These are phyloP conservation scores for Aspergillus nidulans DNA, from an alignment of 495 filamentous ascomycete genomes.

Conservation along the genomic window DNA sequence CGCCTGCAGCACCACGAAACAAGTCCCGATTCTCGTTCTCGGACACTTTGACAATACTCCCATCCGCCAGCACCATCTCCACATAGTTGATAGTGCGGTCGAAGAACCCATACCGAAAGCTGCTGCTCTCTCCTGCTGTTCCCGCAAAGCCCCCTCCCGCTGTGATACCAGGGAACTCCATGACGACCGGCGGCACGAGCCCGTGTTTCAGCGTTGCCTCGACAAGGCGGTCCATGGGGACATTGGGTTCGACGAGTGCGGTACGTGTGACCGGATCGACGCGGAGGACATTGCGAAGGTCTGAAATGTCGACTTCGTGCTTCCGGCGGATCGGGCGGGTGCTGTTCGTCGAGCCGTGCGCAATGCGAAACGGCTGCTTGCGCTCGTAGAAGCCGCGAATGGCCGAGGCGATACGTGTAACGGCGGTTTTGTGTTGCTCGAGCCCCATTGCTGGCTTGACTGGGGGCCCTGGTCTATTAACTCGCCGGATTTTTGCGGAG, in stretches of 20 bases:
- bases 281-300: constrained; percentile 49
- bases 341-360: constrained; percentile 73
- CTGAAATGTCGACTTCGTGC: constrained; percentile 50
- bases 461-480: neutral
- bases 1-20: constrained; percentile 49
- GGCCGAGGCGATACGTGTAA: constrained; percentile 12
- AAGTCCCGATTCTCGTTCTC: constrained; percentile 38
- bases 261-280: constrained; percentile 40
- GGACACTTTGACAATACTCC: constrained; percentile 41
- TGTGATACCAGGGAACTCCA: constrained; percentile 57
- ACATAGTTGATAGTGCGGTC: constrained; percentile 45
- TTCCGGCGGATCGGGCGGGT: constrained; percentile 53
- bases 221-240: constrained; percentile 48
- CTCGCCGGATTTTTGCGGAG: no score
- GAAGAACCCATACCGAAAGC: constrained; percentile 55
- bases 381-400: constrained; percentile 54
- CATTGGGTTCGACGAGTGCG: constrained; percentile 51
- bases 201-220: constrained; percentile 36
- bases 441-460: neutral
- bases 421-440: constrained; percentile 7
- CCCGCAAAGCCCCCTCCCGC: constrained; percentile 54
- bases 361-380: constrained; percentile 65
- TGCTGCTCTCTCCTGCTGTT: constrained; percentile 51
- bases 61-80: constrained; percentile 53
- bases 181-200: constrained; percentile 51